Evolutionary conservation across 2,329 filamentous ascomycete genomes (phyloP), one percentile per base, ranked within the genome.

Genomic region (Aureobasidium sp.): DNA sequence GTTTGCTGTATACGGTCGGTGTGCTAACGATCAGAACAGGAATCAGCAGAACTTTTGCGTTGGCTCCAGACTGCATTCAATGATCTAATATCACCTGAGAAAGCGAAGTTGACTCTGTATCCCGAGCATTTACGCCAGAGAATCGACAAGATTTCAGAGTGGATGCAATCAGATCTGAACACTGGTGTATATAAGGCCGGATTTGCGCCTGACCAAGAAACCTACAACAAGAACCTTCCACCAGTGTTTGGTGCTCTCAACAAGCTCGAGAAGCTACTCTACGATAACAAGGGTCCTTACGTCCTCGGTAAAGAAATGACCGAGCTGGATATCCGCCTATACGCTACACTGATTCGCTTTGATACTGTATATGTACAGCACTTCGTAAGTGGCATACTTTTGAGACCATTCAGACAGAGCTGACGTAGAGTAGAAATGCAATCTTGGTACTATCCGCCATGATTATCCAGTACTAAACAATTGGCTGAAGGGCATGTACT

Each of bases 311-410:
- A 71, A 0, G 68, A 76, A 15, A 67, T 87, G 63, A 87, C 84
- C 0, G 84, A 87, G 69, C 71, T 86, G 12, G 85, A 87, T 67
- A 68, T 87, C 23, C 74, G 82, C 12, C 76, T 80, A 0, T 87
- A 83, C 66, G 77, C 80, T 2, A 86, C 84, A 0, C 66, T 85
- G 15, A 75, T 87, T n/a, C 76, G 84, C 3, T 80, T 87, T 67
- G 84, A 87, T 65, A 73, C 78, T 2, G 80, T 84, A 3, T 87
- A 87, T 68, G 82, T 84, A 13, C 83, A 87, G 74, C 84, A 87
- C 71, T 87, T 87, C 76, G 57, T 60, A 20, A 34, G 46, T 60
- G 6, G 9, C 20, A 5, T 20, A 5, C 4, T 2, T 17, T 17
- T 20, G 5, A 12, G 23, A 1, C 12, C 29, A 17, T 20, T 12